phyloP scores from a whole-genome alignment of 1,284 basidiomycete species.

The Ganoderma meredithae region DNA sequence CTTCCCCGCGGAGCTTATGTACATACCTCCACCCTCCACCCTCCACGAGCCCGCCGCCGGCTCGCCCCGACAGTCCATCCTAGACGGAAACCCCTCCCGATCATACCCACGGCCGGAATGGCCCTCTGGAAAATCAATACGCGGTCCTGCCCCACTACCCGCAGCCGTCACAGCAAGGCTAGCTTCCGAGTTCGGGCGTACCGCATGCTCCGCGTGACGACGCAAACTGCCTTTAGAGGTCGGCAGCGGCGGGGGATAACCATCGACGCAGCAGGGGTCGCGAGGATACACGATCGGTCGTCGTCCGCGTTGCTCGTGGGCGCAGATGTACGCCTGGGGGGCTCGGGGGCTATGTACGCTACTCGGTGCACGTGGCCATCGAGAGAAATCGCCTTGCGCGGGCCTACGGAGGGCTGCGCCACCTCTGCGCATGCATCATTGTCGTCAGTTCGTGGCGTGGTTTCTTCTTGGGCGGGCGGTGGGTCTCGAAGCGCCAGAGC shows the following conservation, averaged over 20 bases:
- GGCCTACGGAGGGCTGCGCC: not conserved
- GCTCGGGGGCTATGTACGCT: no score
- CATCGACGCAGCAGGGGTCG: slow-evolving; percentile 57
- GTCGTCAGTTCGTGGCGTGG: slow-evolving; percentile 62
- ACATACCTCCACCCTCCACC: not conserved
- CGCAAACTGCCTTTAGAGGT: no score
- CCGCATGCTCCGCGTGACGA: not conserved
- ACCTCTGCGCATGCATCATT: not conserved
- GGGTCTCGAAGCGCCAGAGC: slow-evolving; percentile 66
- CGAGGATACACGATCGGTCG: slow-evolving; percentile 79
- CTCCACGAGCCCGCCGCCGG: not conserved
- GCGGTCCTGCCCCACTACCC: not conserved
- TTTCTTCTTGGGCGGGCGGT: slow-evolving; percentile 65
- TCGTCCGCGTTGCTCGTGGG: slow-evolving; percentile 87
- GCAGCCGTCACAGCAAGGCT: not conserved
- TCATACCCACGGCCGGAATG: not conserved
- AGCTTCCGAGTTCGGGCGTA: no score
- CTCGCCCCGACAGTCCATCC: not conserved
- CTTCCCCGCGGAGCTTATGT: not conserved
- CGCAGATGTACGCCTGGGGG: slow-evolving; percentile 65
- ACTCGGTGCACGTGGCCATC: not conserved
- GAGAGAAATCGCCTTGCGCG: slow-evolving; percentile 36
- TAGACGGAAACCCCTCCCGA: not conserved
- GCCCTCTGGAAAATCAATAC: not conserved
- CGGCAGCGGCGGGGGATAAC: slow-evolving; percentile 49